A percentile compares a stretch with the other conserved stretches of the same genome.
phyloP scores from a whole-genome alignment of 345 rosid species.

The Microthlaspi erraticum region DNA sequence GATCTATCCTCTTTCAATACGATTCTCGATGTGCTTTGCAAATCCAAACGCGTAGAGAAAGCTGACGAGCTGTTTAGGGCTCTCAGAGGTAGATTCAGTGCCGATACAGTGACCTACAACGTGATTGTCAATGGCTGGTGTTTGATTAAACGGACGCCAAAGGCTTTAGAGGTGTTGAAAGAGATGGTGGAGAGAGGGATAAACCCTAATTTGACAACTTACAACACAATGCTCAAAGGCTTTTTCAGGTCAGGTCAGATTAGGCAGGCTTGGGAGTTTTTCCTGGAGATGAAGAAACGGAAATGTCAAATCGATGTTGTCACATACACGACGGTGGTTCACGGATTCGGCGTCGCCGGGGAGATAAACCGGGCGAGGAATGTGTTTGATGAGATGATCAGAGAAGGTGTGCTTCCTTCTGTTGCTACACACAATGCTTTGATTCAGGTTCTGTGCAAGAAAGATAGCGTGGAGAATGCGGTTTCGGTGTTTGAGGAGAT shows the following conservation, averaged over 20 bases:
- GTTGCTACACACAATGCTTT: conserved; percentile 85
- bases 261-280: conserved; percentile 80
- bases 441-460: conserved; percentile 90
- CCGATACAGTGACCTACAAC: conserved; percentile 77
- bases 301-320: conserved; percentile 74
- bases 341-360: conserved; percentile 78
- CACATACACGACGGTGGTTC: conserved; percentile 78
- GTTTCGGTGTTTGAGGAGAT: conserved; percentile 72
- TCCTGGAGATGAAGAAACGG: conserved; percentile 90
- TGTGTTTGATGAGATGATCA: conserved; percentile 71
- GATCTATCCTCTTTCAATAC: conserved; percentile 81
- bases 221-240: conserved; percentile 82
- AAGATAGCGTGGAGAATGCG: conserved; percentile 82
- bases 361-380: conserved; percentile 68
- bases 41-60: conserved; percentile 73
- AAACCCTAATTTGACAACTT: conserved; percentile 63
- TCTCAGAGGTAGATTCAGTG: conserved; percentile 66
- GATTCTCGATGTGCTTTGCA: conserved; percentile 78
- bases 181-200: conserved; percentile 87
- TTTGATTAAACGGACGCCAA: conserved; percentile 75
- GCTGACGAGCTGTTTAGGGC: conserved; percentile 70
- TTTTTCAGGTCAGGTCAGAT: conserved; percentile 79
- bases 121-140: conserved; percentile 92
- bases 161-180: conserved; percentile 74
- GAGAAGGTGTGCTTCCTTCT: conserved; percentile 81